Evolutionary conservation across 345 rosid species (phyloP), one percentile per base, ranked within the genome.

Genomic region (Syzygium oleosum): DNA sequence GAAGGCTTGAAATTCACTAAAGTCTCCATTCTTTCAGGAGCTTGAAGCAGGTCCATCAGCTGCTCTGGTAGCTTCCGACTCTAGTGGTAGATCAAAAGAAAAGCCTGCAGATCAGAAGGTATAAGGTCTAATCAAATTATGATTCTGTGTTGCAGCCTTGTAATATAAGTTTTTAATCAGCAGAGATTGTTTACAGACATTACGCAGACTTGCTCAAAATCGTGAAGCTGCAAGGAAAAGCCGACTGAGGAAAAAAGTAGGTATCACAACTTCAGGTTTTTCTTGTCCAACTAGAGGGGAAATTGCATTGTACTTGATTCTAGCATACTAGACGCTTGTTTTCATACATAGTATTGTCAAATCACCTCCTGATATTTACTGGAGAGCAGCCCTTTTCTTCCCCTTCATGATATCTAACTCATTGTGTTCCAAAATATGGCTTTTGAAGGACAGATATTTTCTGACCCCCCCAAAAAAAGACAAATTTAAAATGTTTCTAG

Each of bases 151-250:
- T 65, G 31, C 34, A 63, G 31, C 78, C 86, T 27, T 51, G 84
- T 52, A 31, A 79, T 59, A 58, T 52, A 53, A 54, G 25, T 59
- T 49, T 84, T 68, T 61, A 87, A 73, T 84, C 46, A 55, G 68
- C 46, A 52, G 84, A 61, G 55, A 34, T 88, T 80, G 88, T 87
- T 87, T 58, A 38, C 94, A 97, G 99, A 96, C 98, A 2, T 88
- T 95, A 84, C 96, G 99, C 56, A 94, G 99, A 91, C 99, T 97
- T 91, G 99, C 99, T 89, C 99, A 97, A 92, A 97, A 97, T 90
- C 98, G 99, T 22, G 99, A 97, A 93, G 99, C 99, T 85, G 99
- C 99, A 41, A 94, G 99, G 87, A 97, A 97, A 92, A 97, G 99
- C 89, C 94, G 99, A 88, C 88, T 97, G 87, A 94, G 99, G 93